Conservation (phyloP, 1,284 basidiomycete genomes). For the Papiliotrema fonsecae region DNA sequence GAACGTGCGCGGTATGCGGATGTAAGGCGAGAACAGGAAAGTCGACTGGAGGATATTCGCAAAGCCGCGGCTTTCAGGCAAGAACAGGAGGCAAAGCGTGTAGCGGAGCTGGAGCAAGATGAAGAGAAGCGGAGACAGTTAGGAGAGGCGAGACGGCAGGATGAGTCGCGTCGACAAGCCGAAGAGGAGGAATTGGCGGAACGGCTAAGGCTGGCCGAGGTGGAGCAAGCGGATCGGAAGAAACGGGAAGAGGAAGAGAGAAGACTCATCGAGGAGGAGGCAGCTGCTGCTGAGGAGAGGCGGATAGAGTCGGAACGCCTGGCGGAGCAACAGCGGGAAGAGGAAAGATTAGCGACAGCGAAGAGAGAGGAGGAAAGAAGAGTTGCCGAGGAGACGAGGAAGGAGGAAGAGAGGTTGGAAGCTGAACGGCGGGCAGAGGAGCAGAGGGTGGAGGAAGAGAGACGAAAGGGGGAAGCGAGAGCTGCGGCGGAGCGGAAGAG, state of each 20-base stretch:
- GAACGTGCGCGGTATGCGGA: background rate
- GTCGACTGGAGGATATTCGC: background rate
- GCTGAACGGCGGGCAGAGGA: slow-evolving; percentile 9
- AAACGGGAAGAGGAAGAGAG: slow-evolving; percentile 7
- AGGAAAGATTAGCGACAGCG: slow-evolving; percentile 4
- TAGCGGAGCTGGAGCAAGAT: background rate
- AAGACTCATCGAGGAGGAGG: background rate
- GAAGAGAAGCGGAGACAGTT: too few relatives aligned
- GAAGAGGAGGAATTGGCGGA: background rate
- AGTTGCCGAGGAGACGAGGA: slow-evolving; percentile 5
- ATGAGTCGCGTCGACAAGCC: background rate
- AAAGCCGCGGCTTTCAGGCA: too few relatives aligned
- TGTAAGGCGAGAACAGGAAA: too few relatives aligned
- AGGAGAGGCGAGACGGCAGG: too few relatives aligned
- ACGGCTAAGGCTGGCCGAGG: background rate
- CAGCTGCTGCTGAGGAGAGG: background rate
- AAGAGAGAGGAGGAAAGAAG: slow-evolving; percentile 8
- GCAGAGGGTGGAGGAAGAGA: slow-evolving; percentile 2
- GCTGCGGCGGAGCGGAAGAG: slow-evolving; percentile 5
- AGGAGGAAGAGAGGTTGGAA: slow-evolving; percentile 5
- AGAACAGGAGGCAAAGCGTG: background rate
- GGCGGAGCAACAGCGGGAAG: background rate
- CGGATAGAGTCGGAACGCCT: background rate
- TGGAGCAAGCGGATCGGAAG: background rate
- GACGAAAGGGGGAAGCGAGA: slow-evolving; percentile 10